A percentile compares a stretch with the other conserved stretches of the same genome.
phyloP scores from a whole-genome alignment of 371 early-diverging fungal species.

The Apophysomyces variabilis region DNA sequence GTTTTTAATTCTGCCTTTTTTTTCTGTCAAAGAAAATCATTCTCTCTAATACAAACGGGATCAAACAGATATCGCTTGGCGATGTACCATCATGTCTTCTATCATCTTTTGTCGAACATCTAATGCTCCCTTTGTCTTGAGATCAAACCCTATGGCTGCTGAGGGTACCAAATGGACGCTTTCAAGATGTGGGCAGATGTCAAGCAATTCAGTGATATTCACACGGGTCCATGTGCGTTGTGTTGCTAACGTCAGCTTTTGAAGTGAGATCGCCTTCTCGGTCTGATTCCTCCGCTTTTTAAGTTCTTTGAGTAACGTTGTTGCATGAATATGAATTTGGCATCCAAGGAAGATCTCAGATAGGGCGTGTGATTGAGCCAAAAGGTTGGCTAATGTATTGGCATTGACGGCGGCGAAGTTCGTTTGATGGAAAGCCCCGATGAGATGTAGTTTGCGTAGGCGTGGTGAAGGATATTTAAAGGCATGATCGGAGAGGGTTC shows the following conservation, averaged over 20 bases:
- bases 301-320: constrained; percentile 34
- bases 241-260: constrained; percentile 31
- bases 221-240: constrained; percentile 40
- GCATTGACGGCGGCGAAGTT: constrained; percentile 39
- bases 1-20: background rate
- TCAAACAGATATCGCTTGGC: background rate
- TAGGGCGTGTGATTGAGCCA: constrained; percentile 31
- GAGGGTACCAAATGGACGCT: constrained; percentile 35
- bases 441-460: constrained; percentile 20
- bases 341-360: constrained; percentile 25
- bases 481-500: constrained; percentile 41
- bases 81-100: background rate
- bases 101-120: background rate
- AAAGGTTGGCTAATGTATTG: constrained; percentile 23
- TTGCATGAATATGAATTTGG: constrained; percentile 37
- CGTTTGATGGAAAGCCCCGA: constrained; percentile 24
- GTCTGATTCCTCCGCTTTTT: background rate
- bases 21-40: background rate
- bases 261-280: constrained; percentile 16
- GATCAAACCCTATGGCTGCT: constrained; percentile 23
- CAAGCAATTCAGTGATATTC: constrained; percentile 33
- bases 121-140: background rate
- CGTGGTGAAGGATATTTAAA: constrained; percentile 16
- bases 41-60: background rate
- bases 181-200: constrained; percentile 29